phyloP scores from a whole-genome alignment of 2,329 filamentous ascomycete species.

The Hypoxylon sp. region DNA sequence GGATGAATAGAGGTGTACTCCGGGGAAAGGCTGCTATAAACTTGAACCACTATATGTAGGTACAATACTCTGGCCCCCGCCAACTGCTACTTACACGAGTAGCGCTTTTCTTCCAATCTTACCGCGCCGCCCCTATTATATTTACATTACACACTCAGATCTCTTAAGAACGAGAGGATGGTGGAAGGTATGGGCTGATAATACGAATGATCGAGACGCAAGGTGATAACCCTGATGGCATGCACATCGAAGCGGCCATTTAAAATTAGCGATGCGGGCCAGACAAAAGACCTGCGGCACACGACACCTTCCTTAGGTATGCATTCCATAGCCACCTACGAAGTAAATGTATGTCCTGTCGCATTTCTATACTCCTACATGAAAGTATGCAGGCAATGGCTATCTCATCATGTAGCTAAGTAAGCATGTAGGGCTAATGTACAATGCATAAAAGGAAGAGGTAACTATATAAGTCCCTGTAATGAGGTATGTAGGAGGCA shows the following conservation, averaged over 20 bases:
- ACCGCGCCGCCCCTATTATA: background rate
- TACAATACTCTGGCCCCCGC: conserved; percentile 1
- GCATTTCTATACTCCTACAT: conserved; percentile 18
- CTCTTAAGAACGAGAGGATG: background rate
- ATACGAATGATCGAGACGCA: background rate
- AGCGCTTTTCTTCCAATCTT: background rate
- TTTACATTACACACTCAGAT: background rate
- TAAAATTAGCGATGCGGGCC: conserved; percentile 4
- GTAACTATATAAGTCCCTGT: background rate
- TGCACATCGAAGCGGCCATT: conserved; percentile 13
- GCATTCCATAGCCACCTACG: conserved; percentile 5
- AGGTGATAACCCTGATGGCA: conserved; percentile 6
- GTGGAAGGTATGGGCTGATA: conserved; percentile 1
- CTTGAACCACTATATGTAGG: background rate
- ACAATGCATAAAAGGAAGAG: no score
- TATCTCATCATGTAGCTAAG: conserved; percentile 3
- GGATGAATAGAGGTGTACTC: conserved; percentile 2
- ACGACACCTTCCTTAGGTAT: conserved; percentile 13
- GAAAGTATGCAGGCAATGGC: conserved; percentile 13
- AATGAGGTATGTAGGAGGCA: conserved; percentile 8
- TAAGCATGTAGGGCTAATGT: conserved; percentile 3
- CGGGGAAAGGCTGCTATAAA: conserved; percentile 1
- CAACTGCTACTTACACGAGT: conserved; percentile 4
- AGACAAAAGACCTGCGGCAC: conserved; percentile 3
- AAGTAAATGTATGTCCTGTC: conserved; percentile 7